Base-by-base conservation (phyloP, 306 rosid genomes). In the Rosa rugosa region DNA sequence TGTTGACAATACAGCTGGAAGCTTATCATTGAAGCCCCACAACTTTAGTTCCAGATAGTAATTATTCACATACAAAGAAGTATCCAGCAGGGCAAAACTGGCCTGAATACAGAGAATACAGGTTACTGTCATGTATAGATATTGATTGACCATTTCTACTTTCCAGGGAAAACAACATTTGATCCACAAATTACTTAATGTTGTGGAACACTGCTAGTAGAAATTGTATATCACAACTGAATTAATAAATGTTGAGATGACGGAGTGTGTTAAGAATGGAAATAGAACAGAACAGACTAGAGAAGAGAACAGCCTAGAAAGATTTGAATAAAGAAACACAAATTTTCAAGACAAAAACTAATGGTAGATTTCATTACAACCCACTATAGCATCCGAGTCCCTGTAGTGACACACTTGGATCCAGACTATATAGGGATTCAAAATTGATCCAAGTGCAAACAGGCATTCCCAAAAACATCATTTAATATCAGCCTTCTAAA, bases 1-100 rank as follows among this genome's bases (percentile, higher is more conserved):
- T 71, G 88, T 90, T 77, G 93, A 86, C 75, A 94, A 76, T 69
- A 94, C 92, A 84, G 80, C 80, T 64, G 94, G 87, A 76, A 92
- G 97, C 88, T 89, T 94, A 79, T 94, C 89, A 53, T 89, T 94
- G 87, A 94, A 94, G 76, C 98, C 98, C 85, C 80, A 87, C 75
- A 94, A 83, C 90, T 89, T 92, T 81, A 94, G 89, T 87, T 92
- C 97, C 75, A 92, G 87, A 82, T 88, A 87, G 87, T 91, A 97
- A 44, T 91, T 86, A 64, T 72, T 79, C 80, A 85, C 76, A 49
- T 89, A 92, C 93, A 27, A 27, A 17, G 97, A 92, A 78, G 98
- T 94, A 83, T 88, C 94, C 88, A 94, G 86, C 88, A 92, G 89
- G 85, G 97, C 94, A 75, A 88, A 38, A 82, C 88, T 89, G 65